Conservation (phyloP, 257 asterid species). For the Cruciata laevipes region DNA sequence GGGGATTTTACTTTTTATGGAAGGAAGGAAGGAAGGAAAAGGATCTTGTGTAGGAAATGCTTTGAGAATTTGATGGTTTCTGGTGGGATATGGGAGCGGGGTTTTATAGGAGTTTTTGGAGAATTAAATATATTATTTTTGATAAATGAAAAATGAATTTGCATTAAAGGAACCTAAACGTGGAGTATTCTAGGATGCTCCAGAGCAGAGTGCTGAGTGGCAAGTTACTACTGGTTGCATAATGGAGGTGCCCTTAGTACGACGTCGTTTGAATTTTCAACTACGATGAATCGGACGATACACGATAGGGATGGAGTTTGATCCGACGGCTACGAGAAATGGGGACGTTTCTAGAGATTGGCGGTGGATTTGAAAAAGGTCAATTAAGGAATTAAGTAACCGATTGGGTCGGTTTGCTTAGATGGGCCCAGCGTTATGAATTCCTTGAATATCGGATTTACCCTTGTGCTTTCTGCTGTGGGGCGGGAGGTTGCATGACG, state of each 20-base stretch:
- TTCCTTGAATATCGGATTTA: neutral
- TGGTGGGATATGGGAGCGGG: neutral
- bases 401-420: neutral
- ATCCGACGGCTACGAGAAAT: neutral
- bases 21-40: neutral
- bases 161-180: neutral
- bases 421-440: neutral
- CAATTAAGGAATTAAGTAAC: neutral
- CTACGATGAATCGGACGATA: no score
- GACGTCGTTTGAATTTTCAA: slow-evolving; percentile 2
- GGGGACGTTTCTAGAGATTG: slow-evolving; percentile 5
- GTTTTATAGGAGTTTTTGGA: neutral
- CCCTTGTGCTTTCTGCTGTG: neutral
- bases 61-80: neutral
- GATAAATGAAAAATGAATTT: neutral
- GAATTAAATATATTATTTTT: neutral
- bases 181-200: slow-evolving; percentile 3
- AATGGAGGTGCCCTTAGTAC: neutral
- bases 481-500: neutral
- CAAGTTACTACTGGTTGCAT: neutral
- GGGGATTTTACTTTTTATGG: neutral
- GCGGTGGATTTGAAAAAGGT: slow-evolving; percentile 7
- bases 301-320: neutral
- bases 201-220: neutral
- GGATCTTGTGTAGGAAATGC: neutral